A percentile compares a stretch with the other conserved stretches of the same genome.
These are phyloP conservation scores for Penicillium brevicompactum DNA, from an alignment of 2,329 filamentous ascomycete species.

Conservation along the genomic window DNA sequence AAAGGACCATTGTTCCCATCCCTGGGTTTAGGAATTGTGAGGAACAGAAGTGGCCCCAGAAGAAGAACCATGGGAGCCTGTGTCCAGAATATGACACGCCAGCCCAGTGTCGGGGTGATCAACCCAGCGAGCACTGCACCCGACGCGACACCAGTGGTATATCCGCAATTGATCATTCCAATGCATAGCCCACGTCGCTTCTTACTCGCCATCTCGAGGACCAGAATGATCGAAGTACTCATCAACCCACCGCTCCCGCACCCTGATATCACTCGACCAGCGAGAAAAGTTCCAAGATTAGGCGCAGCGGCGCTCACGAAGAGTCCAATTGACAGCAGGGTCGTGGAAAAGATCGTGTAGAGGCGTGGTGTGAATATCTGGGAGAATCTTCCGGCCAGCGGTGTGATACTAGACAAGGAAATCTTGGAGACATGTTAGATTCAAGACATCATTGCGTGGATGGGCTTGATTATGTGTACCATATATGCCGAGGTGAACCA, in stretches of 20 bases:
- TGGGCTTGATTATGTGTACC: constrained; percentile 29
- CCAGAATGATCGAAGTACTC: constrained; percentile 72
- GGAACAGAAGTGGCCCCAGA: constrained; percentile 63
- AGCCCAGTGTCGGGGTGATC: constrained; percentile 65
- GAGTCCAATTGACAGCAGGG: constrained; percentile 63
- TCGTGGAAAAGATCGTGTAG: constrained; percentile 65
- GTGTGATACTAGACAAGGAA: constrained; percentile 60
- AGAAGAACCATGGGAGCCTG: constrained; percentile 68
- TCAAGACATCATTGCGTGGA: neutral
- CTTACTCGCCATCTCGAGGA: constrained; percentile 71
- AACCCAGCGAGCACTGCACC: constrained; percentile 72
- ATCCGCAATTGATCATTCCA: constrained; percentile 71
- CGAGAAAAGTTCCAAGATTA: constrained; percentile 64
- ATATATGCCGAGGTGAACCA: constrained; percentile 84
- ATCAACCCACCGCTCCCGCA: constrained; percentile 71
- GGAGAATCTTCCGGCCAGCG: constrained; percentile 70
- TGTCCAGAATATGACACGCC: constrained; percentile 73
- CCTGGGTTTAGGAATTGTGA: constrained; percentile 62
- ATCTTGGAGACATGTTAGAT: constrained; percentile 47
- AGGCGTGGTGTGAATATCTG: constrained; percentile 71
- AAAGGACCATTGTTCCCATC: constrained; percentile 39
- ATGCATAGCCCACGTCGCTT: constrained; percentile 72
- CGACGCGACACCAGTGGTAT: constrained; percentile 70
- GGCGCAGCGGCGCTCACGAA: constrained; percentile 64
- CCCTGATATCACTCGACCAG: constrained; percentile 69